Conservation (phyloP, 164 flowering plant species). For the Liriodendron chinense region DNA sequence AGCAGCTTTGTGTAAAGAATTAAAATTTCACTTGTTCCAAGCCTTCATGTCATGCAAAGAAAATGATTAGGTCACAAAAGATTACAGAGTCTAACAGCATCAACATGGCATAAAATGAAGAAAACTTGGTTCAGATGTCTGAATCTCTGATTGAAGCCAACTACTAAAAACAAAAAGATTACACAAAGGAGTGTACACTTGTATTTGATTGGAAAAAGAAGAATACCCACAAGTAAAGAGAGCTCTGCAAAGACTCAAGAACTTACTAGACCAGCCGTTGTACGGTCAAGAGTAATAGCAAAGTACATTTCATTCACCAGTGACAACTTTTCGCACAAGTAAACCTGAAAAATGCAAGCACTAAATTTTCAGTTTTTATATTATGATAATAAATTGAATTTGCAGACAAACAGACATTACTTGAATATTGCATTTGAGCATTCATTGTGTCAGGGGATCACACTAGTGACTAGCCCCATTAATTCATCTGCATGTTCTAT, state of each 20-base stretch:
- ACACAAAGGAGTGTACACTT: not conserved
- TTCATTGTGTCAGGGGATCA: not conserved
- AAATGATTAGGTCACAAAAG: not conserved
- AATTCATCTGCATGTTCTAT: too few relatives aligned
- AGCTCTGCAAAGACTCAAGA: not conserved
- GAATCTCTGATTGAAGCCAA: not conserved
- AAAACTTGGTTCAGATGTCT: not conserved
- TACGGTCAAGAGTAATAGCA: conserved; percentile 90
- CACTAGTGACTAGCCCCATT: too few relatives aligned
- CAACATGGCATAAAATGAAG: not conserved
- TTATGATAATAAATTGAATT: too few relatives aligned
- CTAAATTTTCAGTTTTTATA: not conserved
- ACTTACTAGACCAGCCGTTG: conserved; percentile 94
- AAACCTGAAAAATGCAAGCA: conserved; percentile 43
- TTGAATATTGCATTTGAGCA: not conserved
- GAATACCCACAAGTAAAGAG: not conserved
- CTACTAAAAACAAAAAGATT: not conserved
- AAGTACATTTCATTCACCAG: conserved; percentile 98
- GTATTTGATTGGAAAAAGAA: not conserved
- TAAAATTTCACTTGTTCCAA: not conserved
- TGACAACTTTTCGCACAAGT: conserved; percentile 79
- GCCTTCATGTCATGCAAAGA: not conserved
- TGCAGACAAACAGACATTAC: not conserved
- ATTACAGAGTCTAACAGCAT: not conserved
- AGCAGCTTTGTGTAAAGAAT: too few relatives aligned